phyloP scores from a whole-genome alignment of 352 stramenopile species.

The Phytophthora vignae region DNA sequence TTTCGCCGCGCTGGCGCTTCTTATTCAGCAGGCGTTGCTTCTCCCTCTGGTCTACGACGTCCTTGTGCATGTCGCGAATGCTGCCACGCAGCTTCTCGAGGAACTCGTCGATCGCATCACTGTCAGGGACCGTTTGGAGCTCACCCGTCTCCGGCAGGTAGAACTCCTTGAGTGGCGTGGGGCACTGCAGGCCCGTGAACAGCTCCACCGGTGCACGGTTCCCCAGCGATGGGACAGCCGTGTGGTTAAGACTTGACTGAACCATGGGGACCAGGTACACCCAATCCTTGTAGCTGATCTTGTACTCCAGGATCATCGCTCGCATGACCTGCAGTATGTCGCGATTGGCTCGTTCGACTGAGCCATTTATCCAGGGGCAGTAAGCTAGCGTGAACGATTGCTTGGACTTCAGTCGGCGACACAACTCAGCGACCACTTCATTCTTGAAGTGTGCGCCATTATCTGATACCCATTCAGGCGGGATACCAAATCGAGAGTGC shows the following conservation, averaged over 20 bases:
- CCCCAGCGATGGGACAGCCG: slow-evolving; percentile 17
- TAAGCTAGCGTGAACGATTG: slow-evolving; percentile 28
- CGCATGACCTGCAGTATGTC: slow-evolving; percentile 42
- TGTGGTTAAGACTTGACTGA: slow-evolving; percentile 40
- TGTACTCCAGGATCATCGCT: slow-evolving; percentile 33
- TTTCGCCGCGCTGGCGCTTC: background rate
- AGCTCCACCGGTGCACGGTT: background rate
- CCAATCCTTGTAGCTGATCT: background rate
- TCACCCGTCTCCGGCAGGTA: background rate
- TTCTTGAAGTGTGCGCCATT: no score
- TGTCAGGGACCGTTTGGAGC: background rate
- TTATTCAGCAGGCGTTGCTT: background rate
- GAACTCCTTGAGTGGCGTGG: background rate
- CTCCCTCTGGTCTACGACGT: background rate
- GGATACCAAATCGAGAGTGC: no score
- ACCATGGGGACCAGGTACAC: slow-evolving; percentile 23
- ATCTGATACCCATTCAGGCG: no score
- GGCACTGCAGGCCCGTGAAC: slow-evolving; percentile 5
- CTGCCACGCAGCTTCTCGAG: background rate
- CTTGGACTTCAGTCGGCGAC: no score
- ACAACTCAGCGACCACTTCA: background rate
- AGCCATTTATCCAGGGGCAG: slow-evolving; percentile 44
- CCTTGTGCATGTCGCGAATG: background rate
- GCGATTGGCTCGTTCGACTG: slow-evolving; percentile 35
- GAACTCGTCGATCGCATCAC: background rate